These are phyloP conservation scores for Gonapodya prolifera DNA, from an alignment of 192 early-diverging fungal genomes.

Conservation along the genomic window DNA sequence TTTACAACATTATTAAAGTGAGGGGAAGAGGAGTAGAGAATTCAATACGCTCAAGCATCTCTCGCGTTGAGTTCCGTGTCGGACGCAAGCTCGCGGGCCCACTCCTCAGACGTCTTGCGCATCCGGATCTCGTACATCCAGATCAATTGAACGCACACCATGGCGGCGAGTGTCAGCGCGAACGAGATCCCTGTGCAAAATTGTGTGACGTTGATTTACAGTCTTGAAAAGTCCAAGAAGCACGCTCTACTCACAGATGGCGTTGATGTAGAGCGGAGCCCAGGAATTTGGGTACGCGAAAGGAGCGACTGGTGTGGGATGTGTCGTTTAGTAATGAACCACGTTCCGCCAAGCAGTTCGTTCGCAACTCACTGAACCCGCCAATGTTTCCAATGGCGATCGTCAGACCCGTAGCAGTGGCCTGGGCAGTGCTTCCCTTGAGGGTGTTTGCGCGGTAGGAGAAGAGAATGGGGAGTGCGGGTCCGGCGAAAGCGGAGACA, in stretches of 20 bases:
- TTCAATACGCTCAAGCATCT: too few relatives aligned
- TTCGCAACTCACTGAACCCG: neutral
- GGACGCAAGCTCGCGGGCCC: neutral
- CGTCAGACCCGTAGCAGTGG: neutral
- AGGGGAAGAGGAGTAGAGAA: too few relatives aligned
- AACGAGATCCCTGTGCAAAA: neutral
- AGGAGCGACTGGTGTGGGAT: neutral
- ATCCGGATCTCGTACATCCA: neutral
- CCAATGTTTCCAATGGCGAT: neutral
- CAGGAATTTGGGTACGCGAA: neutral
- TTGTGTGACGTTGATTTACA: too few relatives aligned
- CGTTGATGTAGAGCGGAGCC: neutral
- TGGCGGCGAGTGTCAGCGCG: neutral
- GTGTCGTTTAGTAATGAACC: neutral
- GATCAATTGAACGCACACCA: neutral
- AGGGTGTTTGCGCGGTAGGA: neutral
- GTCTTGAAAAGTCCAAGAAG: too few relatives aligned
- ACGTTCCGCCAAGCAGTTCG: too few relatives aligned
- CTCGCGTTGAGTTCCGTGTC: neutral
- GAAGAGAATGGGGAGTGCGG: neutral
- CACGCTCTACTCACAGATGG: neutral
- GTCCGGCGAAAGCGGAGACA: neutral
- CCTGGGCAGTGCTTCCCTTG: neutral
- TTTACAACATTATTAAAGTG: too few relatives aligned
- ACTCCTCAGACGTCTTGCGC: neutral